Percentiles rank a stretch among this genome's conserved stretches.
phyloP scores from a whole-genome alignment of 139 green algal genomes.

The Pseudopediastrum boryanum region DNA sequence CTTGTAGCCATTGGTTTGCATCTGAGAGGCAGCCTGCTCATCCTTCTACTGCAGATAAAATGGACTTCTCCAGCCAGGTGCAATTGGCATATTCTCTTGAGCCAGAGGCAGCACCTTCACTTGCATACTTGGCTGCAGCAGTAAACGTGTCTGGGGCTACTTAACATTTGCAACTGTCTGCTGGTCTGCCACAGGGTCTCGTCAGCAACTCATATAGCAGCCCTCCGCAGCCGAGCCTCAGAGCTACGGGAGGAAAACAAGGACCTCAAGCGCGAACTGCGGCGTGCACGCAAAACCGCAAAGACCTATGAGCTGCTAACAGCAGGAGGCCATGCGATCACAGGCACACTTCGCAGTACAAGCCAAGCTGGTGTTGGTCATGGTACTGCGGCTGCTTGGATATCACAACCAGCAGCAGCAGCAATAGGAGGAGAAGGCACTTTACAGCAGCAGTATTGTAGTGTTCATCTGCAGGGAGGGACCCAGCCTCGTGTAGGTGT shows the following conservation, averaged over 20 bases:
- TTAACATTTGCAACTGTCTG: no score
- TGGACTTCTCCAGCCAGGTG: no score
- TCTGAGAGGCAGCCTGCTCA: no score
- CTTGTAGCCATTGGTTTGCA: no score
- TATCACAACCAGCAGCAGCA: slow-evolving; percentile 15
- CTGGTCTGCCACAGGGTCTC: no score
- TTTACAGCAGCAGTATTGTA: neutral
- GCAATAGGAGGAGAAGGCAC: neutral
- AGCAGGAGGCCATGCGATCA: neutral
- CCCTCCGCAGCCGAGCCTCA: slow-evolving; percentile 41
- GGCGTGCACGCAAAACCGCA: slow-evolving; percentile 49
- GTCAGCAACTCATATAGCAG: slow-evolving; percentile 34
- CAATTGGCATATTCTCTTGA: no score
- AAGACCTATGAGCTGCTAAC: slow-evolving; percentile 62
- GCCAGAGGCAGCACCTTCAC: no score
- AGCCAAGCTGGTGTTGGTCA: neutral
- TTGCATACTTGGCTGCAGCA: no score
- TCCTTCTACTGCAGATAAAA: no score
- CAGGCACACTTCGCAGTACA: neutral
- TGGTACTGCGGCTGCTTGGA: neutral
- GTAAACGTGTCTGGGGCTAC: no score
- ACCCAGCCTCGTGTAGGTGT: neutral
- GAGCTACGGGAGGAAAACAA: slow-evolving; percentile 53
- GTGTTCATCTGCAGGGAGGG: no score
- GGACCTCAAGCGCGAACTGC: slow-evolving; percentile 50